Evolutionary conservation across 148 eudicot genomes (phyloP), one percentile per base, ranked within the genome.

Genomic region (Silene conica): DNA sequence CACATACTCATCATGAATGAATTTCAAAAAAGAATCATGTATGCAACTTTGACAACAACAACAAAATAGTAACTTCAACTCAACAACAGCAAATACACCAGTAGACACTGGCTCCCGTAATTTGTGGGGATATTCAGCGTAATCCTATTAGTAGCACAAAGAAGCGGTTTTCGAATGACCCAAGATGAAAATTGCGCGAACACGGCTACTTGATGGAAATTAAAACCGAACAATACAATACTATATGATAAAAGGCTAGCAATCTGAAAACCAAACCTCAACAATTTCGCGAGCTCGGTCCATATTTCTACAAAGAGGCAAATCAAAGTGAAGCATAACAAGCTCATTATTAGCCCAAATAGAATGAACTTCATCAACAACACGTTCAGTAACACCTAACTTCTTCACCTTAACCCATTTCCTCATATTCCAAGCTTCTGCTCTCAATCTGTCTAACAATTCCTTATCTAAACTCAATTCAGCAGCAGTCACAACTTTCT

Each of bases 381-480:
- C 87, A 81, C 77, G 82, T 76, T 87, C 78, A 77, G 86, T 90
- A 60, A 95, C 96, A 75, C 99, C 99, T 73, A 80, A 79, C 79
- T 95, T 92, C 80, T 74, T 90, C 65, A 95, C 96, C 79, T 89
- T 95, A 46, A 95, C 84, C 99, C 99, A 95, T 67, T 76, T 87
- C 73, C 83, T 86, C 81, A 95, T 89, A 73, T 63, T 86, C 34
- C 74, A 62, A 55, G 87, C 97, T 50, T 92, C 96, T 14, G 67
- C 72, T 64, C 93, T 92, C 83, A 95, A 85, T 75, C 91, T 89
- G 78, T 82, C 86, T 62, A 95, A 84, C 81, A 90, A 82, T 71
- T 69, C 89, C 48, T 68, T 77, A 81, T 92, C 99, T 81, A 95
- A 81, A 56, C 61, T 82, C 86, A 92, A 61, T 38, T 92, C 96